Evolutionary conservation across 192 early-diverging fungal species (phyloP).

Genomic region (Podila epicladia): DNA sequence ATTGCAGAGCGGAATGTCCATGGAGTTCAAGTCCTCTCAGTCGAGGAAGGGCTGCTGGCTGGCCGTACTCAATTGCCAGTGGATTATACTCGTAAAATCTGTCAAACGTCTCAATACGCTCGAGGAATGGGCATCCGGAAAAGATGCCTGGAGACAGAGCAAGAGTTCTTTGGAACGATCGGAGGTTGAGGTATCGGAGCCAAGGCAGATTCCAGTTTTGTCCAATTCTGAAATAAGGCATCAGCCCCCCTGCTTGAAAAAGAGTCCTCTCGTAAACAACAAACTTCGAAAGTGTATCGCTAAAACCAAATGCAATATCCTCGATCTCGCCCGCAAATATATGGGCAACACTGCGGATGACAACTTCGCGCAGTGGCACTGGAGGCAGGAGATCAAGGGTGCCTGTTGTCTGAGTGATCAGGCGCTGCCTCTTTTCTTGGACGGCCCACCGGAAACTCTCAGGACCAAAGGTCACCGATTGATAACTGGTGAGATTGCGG

Average conservation of each 20-base stretch:
- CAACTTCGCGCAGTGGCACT: not conserved
- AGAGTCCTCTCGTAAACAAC: not conserved
- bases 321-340: constrained; percentile 2
- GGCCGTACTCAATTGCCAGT: not conserved
- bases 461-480: constrained; percentile 2
- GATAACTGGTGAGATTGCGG: not conserved
- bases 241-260: not conserved
- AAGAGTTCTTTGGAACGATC: too few relatives aligned
- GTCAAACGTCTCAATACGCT: not conserved
- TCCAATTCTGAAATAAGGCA: too few relatives aligned
- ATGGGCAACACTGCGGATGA: not conserved
- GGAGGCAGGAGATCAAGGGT: not conserved
- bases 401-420: not conserved
- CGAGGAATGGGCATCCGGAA: not conserved
- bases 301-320: constrained; percentile 7
- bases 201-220: not conserved
- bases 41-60: not conserved
- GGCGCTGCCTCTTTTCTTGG: constrained; percentile 1
- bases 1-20: not conserved
- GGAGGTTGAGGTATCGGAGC: not conserved
- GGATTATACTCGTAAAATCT: not conserved
- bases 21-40: not conserved
- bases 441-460: constrained; percentile 14
- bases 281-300: not conserved
- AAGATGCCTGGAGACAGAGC: not conserved